Base-by-base conservation (phyloP, 1,284 basidiomycete species). In the Singerocomus inundabilis region DNA sequence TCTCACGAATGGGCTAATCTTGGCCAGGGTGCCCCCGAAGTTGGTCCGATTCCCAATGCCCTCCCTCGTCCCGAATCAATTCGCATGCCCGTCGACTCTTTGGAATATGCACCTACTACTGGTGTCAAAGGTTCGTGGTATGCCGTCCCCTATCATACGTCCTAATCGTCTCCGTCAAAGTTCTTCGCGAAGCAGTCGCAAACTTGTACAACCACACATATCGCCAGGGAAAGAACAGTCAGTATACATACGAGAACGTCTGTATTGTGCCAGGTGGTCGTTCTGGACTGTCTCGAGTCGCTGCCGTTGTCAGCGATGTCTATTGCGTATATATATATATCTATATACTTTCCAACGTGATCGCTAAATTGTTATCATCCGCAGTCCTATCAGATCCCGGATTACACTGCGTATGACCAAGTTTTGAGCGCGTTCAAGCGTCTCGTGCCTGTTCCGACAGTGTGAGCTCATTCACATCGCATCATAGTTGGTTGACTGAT, bases 51-150 rank as follows among this genome's bases (percentile, higher is more conserved):
- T 52, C 90, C 90, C 2, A 80, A 83, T 43, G 88, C 85, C 2
- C 79, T 82, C 0, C 69, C 78, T 21, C 83, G 91, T 33, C 86
- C 87, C 1, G 76, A 77, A 5, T 73, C 74, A 42, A 78, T 96
- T 49, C 70, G 77, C 29, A 63, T 88, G 43, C 82, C 85, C 25
- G 63, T 81, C 21, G 89, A 91, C 64, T 87, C 91, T 34, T 77
- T 94, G 61, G 92, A 96, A 70, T 97, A 97, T 62, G 94, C 91
- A 1, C 93, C 95, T 0, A 96, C 93, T 2, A 91, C 92, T 1
- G 94, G 94, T 45, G 85, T 94, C 40, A 93, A 88, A 76, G 81
- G 87, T 87, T 58, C 16, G 66, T 53, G 54, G 5, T 49, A 60
- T 51, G 61, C 60, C 32, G 21, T 25, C 48, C n/a, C n/a, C 25